Percentiles rank a stretch among this genome's conserved stretches.
These are phyloP conservation scores for Cymbidium sinense DNA, from an alignment of 106 monocot species.

Conservation along the genomic window DNA sequence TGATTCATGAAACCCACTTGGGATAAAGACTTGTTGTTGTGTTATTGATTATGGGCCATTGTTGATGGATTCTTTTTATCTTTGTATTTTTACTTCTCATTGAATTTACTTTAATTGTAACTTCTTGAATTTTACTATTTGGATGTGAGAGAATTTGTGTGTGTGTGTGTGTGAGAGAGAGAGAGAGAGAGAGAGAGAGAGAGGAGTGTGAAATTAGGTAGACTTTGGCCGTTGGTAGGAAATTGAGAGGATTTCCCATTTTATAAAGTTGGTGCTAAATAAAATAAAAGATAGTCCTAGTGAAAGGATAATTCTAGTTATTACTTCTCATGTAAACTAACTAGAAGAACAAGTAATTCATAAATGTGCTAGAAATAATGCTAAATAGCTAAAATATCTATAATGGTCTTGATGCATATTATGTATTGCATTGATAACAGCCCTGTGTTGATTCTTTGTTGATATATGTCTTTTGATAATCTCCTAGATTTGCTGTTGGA, in stretches of 20 bases:
- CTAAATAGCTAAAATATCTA: not conserved
- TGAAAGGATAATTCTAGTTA: not conserved
- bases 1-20: too few relatives aligned
- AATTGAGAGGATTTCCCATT: too few relatives aligned
- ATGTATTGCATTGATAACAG: not conserved
- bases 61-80: not conserved
- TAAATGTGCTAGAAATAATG: not conserved
- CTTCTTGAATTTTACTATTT: too few relatives aligned
- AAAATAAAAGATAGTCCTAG: not conserved
- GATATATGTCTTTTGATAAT: not conserved
- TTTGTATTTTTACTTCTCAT: not conserved
- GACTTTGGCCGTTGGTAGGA: too few relatives aligned
- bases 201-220: too few relatives aligned
- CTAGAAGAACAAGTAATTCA: not conserved
- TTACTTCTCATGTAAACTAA: not conserved
- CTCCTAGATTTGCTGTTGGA: not conserved
- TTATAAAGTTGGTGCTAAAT: not conserved
- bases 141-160: too few relatives aligned
- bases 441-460: not conserved
- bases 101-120: not conserved
- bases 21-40: too few relatives aligned
- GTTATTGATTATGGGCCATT: not conserved
- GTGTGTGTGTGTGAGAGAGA: too few relatives aligned
- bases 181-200: too few relatives aligned
- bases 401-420: not conserved